Base-by-base conservation (phyloP, 2,329 filamentous ascomycete species). In the Botrytis hyacinthi region DNA sequence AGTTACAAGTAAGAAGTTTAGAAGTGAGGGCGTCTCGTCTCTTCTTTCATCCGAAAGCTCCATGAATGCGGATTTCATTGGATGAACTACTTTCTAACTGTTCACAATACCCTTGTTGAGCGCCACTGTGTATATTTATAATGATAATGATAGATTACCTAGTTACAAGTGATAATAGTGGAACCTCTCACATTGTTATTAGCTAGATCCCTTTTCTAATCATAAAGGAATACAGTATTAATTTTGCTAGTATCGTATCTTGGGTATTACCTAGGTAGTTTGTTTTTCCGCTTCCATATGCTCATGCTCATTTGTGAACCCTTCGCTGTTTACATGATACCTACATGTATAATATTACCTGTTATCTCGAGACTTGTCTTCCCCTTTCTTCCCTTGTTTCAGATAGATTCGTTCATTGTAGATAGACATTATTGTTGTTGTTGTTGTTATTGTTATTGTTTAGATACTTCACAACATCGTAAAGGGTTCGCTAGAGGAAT, bases 91-190 rank as follows among this genome's bases (percentile, higher is more conserved):
- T 40, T 70, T 51, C 57, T 29, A 26, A 57, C 44, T 32, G 20
- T 40, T 63, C 32, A 63, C 42, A 20, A 22, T 51, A 62, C 35
- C 59, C 70, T 54, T 54, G 60, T 66, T 37, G 60, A 72, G 48
- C 70, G 60, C 70, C 70, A 71, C 70, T 71, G 26, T 20, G 46
- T 71, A 65, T 71, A 66, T 71, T 71, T 66, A 51, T 66, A 46
- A 46, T 70, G 48, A 37, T 6, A 68, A 35, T 68, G 65, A 46
- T 26, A 68, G 65, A 68, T 68, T 54, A n/a, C 26, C 26, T 70
- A 35, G 54, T 42, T 70, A 57, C 48, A 42, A 32, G 48, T 32
- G 40, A 42, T 14, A 62, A 62, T 14, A 66, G 62, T 66, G 62
- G 62, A 66, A 48, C 44, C 61, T 14, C n/a, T 51, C 48, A 51